Evolutionary conservation across 805 yeast genomes (phyloP).

Genomic region (Pichia paraexigua): DNA sequence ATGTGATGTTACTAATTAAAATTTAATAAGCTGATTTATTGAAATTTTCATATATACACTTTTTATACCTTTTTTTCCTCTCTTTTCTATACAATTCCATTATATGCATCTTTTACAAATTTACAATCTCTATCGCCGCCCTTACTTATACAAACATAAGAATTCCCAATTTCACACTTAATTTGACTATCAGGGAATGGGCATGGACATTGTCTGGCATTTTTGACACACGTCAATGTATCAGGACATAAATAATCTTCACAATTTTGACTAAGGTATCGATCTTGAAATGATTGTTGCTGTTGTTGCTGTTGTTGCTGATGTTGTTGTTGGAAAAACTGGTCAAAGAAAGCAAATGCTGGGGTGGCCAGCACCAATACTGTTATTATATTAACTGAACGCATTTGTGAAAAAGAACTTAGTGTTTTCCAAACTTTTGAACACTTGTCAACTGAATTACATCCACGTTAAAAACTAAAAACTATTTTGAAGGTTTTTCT

Average conservation of each 20-base stretch:
- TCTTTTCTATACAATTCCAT: conserved; percentile 32
- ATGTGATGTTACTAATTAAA: conserved; percentile 35
- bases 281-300: conserved; percentile 30
- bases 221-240: conserved; percentile 67
- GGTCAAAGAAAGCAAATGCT: conserved; percentile 18
- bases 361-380: not conserved
- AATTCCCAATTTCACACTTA: conserved; percentile 64
- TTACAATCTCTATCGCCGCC: conserved; percentile 75
- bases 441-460: not conserved
- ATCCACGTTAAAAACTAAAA: too few relatives aligned
- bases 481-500: too few relatives aligned
- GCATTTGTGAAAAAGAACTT: not conserved
- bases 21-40: too few relatives aligned
- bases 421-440: not conserved
- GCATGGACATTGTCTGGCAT: conserved; percentile 77
- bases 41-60: not conserved
- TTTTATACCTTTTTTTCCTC: not conserved
- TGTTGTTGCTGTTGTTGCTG: conserved; percentile 26
- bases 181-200: conserved; percentile 79
- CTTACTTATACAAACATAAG: conserved; percentile 75
- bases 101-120: conserved; percentile 71
- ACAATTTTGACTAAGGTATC: conserved; percentile 33
- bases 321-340: conserved; percentile 13
- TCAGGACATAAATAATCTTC: conserved; percentile 70
- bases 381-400: not conserved